Evolutionary conservation across 331 rosid species (phyloP).

Genomic region (Cydonia oblonga): DNA sequence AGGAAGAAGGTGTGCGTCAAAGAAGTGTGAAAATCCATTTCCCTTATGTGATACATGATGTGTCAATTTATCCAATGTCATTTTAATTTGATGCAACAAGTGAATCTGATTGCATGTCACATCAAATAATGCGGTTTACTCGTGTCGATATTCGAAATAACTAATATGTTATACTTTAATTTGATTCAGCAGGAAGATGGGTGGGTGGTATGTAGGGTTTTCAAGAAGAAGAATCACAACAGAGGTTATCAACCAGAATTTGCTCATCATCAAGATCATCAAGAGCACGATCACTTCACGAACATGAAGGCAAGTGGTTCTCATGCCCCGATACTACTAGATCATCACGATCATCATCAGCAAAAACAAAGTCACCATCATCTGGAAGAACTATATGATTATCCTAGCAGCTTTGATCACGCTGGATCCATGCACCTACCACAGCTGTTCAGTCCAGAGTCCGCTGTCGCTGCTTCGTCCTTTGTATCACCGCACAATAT

Average conservation of each 20-base stretch:
- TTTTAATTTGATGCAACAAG: background rate
- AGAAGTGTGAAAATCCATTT: background rate
- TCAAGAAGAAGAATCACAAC: conserved; percentile 65
- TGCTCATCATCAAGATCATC: conserved; percentile 19
- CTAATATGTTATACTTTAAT: background rate
- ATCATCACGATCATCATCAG: conserved; percentile 11
- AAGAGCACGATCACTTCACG: conserved; percentile 17
- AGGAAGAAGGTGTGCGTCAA: background rate
- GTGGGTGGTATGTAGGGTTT: conserved; percentile 94
- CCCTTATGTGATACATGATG: background rate
- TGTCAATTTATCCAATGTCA: background rate
- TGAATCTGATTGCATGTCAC: background rate
- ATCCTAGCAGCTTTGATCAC: conserved; percentile 32
- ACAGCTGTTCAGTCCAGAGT: conserved; percentile 75
- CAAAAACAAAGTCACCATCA: conserved; percentile 38
- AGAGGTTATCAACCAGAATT: conserved; percentile 51
- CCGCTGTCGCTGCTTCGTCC: conserved; percentile 17
- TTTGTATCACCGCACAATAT: conserved; percentile 10
- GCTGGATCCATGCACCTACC: conserved; percentile 69
- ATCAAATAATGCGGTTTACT: background rate
- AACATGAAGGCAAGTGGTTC: conserved; percentile 40
- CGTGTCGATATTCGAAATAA: background rate
- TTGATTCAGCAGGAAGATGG: conserved; percentile 67
- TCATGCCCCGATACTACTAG: conserved; percentile 18
- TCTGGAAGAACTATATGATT: conserved; percentile 30